phyloP scores from a whole-genome alignment of 1,139 yeast species.

The Pichia sp. region DNA sequence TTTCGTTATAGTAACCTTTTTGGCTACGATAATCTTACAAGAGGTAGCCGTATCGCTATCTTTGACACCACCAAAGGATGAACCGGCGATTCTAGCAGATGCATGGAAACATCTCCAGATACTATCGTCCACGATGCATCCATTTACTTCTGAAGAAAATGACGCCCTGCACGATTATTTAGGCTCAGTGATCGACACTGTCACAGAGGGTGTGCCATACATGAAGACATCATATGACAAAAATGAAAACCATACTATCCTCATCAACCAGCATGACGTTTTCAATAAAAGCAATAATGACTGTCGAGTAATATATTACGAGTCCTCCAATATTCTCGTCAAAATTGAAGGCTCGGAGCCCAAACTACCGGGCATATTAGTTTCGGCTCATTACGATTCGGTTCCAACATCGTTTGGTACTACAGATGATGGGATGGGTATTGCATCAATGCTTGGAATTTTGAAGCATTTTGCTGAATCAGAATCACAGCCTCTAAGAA shows the following conservation, averaged over 20 bases:
- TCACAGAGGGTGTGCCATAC: slow-evolving; percentile 34
- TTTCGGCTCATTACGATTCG: slow-evolving; percentile 86
- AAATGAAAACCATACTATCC: slow-evolving; percentile 37
- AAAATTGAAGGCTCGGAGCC: slow-evolving; percentile 61
- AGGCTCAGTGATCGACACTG: slow-evolving; percentile 38
- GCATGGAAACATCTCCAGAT: slow-evolving; percentile 19
- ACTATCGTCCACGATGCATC: slow-evolving; percentile 41
- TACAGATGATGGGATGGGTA: slow-evolving; percentile 93
- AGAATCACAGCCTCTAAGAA: slow-evolving; percentile 55
- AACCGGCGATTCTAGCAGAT: slow-evolving; percentile 9
- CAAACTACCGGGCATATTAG: slow-evolving; percentile 57
- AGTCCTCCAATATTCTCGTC: slow-evolving; percentile 73
- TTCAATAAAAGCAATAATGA: slow-evolving; percentile 39
- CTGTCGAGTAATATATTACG: slow-evolving; percentile 62
- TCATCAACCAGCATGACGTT: slow-evolving; percentile 46
- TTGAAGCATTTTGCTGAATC: slow-evolving; percentile 44
- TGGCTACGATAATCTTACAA: slow-evolving; percentile 6
- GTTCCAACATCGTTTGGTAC: slow-evolving; percentile 87
- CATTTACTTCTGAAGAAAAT: slow-evolving; percentile 73
- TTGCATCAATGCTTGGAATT: slow-evolving; percentile 74
- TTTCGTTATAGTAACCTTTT: slow-evolving; percentile 6
- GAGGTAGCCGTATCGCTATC: slow-evolving; percentile 5
- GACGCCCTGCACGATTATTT: slow-evolving; percentile 72
- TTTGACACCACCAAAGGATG: slow-evolving; percentile 9
- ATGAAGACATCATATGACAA: slow-evolving; percentile 48